Evolutionary conservation across 345 rosid species (phyloP).

Genomic region (Gossypium arboreum): DNA sequence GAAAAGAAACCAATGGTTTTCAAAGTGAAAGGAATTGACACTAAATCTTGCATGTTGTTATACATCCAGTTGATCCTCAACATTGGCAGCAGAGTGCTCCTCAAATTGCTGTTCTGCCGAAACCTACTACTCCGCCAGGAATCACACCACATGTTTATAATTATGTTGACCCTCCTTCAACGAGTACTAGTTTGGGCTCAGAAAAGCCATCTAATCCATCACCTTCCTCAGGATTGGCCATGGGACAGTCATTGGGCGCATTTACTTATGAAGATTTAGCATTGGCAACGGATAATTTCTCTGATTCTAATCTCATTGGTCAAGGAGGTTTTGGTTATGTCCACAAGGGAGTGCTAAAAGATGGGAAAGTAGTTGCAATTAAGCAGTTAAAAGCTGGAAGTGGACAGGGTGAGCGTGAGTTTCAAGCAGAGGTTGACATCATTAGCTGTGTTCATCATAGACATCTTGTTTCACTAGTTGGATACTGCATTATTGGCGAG

Average conservation of each 20-base stretch:
- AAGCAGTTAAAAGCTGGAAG: slow-evolving; percentile 71
- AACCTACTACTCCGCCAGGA: slow-evolving; percentile 31
- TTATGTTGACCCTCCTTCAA: slow-evolving; percentile 23
- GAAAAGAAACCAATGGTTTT: not conserved
- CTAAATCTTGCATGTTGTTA: not conserved
- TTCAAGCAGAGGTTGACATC: slow-evolving; percentile 61
- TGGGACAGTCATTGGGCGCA: slow-evolving; percentile 44
- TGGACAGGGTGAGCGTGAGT: slow-evolving; percentile 65
- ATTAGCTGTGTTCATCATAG: slow-evolving; percentile 64
- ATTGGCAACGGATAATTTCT: slow-evolving; percentile 51
- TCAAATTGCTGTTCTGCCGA: slow-evolving; percentile 26
- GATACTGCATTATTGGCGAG: slow-evolving; percentile 55
- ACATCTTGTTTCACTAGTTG: slow-evolving; percentile 66
- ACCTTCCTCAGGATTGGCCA: slow-evolving; percentile 33
- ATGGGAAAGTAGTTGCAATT: slow-evolving; percentile 58
- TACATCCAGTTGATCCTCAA: slow-evolving; percentile 34
- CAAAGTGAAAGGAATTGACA: not conserved
- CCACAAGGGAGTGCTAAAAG: slow-evolving; percentile 55
- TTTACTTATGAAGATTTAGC: slow-evolving; percentile 52
- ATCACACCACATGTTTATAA: slow-evolving; percentile 10
- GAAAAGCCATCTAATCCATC: slow-evolving; percentile 31
- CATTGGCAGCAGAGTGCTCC: slow-evolving; percentile 35
- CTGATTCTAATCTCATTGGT: slow-evolving; percentile 49
- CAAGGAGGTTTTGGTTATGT: slow-evolving; percentile 84
- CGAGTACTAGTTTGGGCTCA: slow-evolving; percentile 38